Evolutionary conservation across 108 stramenopile species (phyloP), one percentile per base, ranked within the genome.

Genomic region (Nitzschia inconspicua): DNA sequence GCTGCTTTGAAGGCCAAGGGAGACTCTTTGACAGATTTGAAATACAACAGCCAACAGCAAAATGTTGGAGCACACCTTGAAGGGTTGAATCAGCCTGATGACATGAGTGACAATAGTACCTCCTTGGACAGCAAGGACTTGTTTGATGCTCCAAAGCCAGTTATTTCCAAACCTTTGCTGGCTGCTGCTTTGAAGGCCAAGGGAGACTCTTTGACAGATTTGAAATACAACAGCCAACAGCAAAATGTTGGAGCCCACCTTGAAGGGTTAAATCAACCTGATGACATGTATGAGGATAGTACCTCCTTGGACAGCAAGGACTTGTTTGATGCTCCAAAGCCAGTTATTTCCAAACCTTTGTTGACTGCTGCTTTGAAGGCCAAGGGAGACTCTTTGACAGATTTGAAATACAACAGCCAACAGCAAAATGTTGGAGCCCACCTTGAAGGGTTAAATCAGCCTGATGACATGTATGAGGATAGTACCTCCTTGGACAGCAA

Each of bases 91-190:
- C 59, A 60, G 26, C 59, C 59, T 13, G 29, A 44, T 9, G 18
- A 31, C 8, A 20, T 19, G 25, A 32, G 30, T 22, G 44, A 60
- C 20, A 29, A 29, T 3, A n/a, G n/a, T 14, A 28, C 19, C 27
- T 60, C 59, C 9, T 29, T 60, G 24, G 29, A 20, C 5, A 16
- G 26, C 11, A 44, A 29, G 19, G 59, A 47, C 8, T 29, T 60
- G 59, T 60, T 60, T 30, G 59, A 60, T 26, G 43, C 59, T 14
- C 59, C 59, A 10, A 60, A 47, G 44, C 44, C 59, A 8, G 3
- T 29, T n/a, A 26, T 44, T 31, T 28, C 6, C 3, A 60, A 60
- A 18, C 59, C 46, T 3, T 29, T 60, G n/a, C 44, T 60, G 30
- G 59, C 59, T 31, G 59, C 59, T 16, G 59, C 59, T 4, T 18